Conservation (phyloP, 768 basidiomycete species). For the Phylloporus rhodoxanthus region DNA sequence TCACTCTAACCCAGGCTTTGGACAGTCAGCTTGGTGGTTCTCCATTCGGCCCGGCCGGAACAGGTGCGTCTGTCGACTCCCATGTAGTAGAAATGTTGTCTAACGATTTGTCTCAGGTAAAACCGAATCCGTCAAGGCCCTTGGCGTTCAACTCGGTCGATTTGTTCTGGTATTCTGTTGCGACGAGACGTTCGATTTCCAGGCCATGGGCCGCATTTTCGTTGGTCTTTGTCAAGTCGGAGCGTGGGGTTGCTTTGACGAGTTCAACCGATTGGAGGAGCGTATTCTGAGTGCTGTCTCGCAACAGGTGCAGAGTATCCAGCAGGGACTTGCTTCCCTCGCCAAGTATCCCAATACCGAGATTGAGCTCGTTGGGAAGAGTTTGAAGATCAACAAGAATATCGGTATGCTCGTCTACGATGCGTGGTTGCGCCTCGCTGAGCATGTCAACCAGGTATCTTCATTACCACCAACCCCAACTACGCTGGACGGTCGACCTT, state of each 20-base stretch:
- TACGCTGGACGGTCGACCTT: conserved; percentile 95
- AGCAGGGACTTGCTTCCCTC: conserved; percentile 84
- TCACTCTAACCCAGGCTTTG: conserved; percentile 93
- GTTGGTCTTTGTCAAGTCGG: conserved; percentile 98
- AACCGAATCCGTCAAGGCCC: conserved; percentile 98
- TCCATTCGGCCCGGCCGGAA: conserved; percentile 97
- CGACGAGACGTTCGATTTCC: conserved; percentile 99
- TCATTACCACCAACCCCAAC: conserved; percentile 98
- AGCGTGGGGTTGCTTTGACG: conserved; percentile 98
- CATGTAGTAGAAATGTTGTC: neutral
- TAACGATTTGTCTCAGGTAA: conserved; percentile 53
- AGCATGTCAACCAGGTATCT: conserved; percentile 59
- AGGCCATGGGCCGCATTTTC: conserved; percentile 99
- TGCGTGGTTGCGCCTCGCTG: neutral
- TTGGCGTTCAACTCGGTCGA: conserved; percentile 93
- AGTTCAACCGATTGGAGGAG: conserved; percentile 97
- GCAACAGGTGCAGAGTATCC: conserved; percentile 97
- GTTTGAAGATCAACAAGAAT: conserved; percentile 85
- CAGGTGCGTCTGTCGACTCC: conserved; percentile 45
- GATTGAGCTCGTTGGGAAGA: conserved; percentile 95
- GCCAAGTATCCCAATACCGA: conserved; percentile 82
- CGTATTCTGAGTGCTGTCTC: conserved; percentile 97
- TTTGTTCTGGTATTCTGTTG: conserved; percentile 99
- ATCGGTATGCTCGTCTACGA: conserved; percentile 52
- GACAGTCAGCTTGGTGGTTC: conserved; percentile 94